Conservation (phyloP, 2,329 filamentous ascomycete species). For the Neonectria magnoliae region DNA sequence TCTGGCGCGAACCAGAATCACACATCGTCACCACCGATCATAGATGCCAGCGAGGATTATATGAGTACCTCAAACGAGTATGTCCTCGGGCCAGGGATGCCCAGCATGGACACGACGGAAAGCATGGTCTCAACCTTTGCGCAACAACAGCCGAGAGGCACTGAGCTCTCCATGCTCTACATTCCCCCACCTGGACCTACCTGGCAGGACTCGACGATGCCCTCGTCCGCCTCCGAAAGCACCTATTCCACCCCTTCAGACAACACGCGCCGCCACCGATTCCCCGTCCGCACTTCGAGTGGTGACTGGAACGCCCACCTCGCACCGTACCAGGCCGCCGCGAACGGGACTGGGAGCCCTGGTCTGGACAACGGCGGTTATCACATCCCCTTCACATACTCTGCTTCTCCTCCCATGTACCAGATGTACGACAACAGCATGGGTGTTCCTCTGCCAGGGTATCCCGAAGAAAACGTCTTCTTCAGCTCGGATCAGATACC, state of each 20-base stretch:
- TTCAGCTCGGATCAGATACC: constrained; percentile 51
- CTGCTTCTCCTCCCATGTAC: constrained; percentile 46
- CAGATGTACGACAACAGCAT: constrained; percentile 46
- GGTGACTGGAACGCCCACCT: constrained; percentile 48
- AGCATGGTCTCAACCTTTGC: constrained; percentile 32
- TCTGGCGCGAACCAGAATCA: constrained; percentile 25
- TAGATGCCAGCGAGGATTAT: constrained; percentile 34
- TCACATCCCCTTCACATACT: constrained; percentile 43
- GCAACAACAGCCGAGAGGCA: constrained; percentile 38
- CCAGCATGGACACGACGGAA: constrained; percentile 27
- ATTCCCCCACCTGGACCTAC: constrained; percentile 36
- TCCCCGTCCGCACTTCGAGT: constrained; percentile 42
- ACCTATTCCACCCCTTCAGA: constrained; percentile 59
- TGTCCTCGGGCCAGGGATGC: constrained; percentile 31
- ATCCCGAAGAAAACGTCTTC: constrained; percentile 49
- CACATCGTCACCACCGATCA: constrained; percentile 25
- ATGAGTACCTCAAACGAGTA: constrained; percentile 38
- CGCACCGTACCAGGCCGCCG: constrained; percentile 38
- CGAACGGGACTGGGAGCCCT: constrained; percentile 32
- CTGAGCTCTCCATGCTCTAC: constrained; percentile 37
- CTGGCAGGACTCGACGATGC: constrained; percentile 54
- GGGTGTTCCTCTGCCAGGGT: constrained; percentile 47
- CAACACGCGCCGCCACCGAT: constrained; percentile 42
- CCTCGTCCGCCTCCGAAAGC: constrained; percentile 59
- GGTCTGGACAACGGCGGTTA: constrained; percentile 36